A percentile compares a stretch with the other conserved stretches of the same genome.
Conservation (phyloP, 2,329 filamentous ascomycete species). For the Alternaria hordeiaustralica region DNA sequence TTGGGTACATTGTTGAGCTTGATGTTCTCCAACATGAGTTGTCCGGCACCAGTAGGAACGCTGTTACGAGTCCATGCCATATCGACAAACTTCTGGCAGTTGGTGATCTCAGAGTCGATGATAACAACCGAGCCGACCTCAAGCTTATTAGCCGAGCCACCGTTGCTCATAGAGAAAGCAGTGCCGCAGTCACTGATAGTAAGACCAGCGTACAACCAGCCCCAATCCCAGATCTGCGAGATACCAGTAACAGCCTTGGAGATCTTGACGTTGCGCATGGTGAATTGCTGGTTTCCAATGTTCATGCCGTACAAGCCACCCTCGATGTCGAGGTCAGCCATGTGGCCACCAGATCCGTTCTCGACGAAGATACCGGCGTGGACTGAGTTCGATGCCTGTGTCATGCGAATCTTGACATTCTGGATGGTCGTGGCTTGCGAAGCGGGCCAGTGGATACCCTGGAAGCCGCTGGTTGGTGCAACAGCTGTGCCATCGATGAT, state of each 20-base stretch:
- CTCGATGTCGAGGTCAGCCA: slow-evolving; percentile 54
- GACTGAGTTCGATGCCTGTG: slow-evolving; percentile 51
- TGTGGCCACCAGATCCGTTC: slow-evolving; percentile 54
- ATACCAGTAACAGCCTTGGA: slow-evolving; percentile 61
- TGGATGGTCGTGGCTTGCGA: slow-evolving; percentile 57
- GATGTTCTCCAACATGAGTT: slow-evolving; percentile 64
- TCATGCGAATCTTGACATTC: slow-evolving; percentile 55
- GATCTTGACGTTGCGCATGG: slow-evolving; percentile 64
- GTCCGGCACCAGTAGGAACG: slow-evolving; percentile 55
- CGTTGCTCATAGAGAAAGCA: slow-evolving; percentile 60
- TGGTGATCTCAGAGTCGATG: slow-evolving; percentile 62
- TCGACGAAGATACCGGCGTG: slow-evolving; percentile 58
- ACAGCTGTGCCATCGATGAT: slow-evolving; percentile 64
- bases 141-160: slow-evolving; percentile 34
- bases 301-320: slow-evolving; percentile 53
- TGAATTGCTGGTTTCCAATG: slow-evolving; percentile 62
- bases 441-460: slow-evolving; percentile 58
- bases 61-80: slow-evolving; percentile 50
- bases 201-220: slow-evolving; percentile 62
- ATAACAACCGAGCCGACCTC: slow-evolving; percentile 63
- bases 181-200: slow-evolving; percentile 60
- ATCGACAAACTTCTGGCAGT: slow-evolving; percentile 58
- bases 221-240: slow-evolving; percentile 67
- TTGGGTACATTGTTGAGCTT: slow-evolving; percentile 42
- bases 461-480: slow-evolving; percentile 52